Evolutionary conservation across 1,139 yeast species (phyloP), one percentile per base, ranked within the genome.

Genomic region (Zhuliangozyma blackwelliae): DNA sequence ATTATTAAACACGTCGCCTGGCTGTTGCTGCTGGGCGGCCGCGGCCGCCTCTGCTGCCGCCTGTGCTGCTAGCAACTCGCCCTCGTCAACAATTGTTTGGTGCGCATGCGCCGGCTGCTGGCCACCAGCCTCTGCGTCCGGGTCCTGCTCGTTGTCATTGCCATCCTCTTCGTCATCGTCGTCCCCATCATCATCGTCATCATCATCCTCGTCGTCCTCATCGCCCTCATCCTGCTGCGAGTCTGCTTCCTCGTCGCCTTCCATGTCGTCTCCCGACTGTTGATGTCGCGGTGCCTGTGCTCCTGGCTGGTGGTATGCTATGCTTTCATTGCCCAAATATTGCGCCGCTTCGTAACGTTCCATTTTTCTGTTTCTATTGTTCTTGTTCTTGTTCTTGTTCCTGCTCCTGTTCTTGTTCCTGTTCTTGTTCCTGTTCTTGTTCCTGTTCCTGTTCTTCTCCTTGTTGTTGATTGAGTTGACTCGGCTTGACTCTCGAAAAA

Each of bases 1-100:
- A 57, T 92, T 92, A 47, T 82, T 78, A 59, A 92, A 92, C 3
- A 90, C 94, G 38, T 88, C 92, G 8, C 72, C 75, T 3, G 73
- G 73, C 29, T 68, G 72, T 36, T 56, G 68, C 43, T 61, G 72
- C 45, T 65, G 73, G 35, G 63, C 69, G 10, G 69, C 69, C 6
- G 72, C 74, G 1, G 75, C 74, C 0, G 72, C 75, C 46, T 68
- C 75, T 1, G 75, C 75, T 2, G 75, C 75, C 7, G 73, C 75
- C 38, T 72, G 75, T 8, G 76, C 75, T 22, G 67, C 65, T 34
- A 63, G 50, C 32, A 61, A 47, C 40, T 61, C 67, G 25, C 61
- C 67, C 40, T 63, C 68, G 37, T 62, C 66, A 6, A 60, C 67
- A 10, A 58, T 51, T 28, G 52, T 54, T 26, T 33, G 40, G 33